phyloP scores from a whole-genome alignment of 768 basidiomycete species.

The Phylloporus sp. region DNA sequence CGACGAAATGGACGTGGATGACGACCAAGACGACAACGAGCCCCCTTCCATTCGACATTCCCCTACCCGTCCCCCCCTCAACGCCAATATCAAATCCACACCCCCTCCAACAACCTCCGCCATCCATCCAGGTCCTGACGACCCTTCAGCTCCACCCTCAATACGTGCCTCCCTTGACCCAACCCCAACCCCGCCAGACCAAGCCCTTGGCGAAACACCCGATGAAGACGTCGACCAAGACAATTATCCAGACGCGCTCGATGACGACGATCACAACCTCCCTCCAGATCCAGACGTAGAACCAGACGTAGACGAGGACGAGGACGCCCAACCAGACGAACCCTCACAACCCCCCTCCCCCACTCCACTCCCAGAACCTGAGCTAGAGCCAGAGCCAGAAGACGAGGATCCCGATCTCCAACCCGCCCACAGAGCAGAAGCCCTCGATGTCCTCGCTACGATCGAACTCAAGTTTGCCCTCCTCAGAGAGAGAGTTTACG shows the following conservation, averaged over 20 bases:
- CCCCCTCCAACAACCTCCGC: constrained; percentile 12
- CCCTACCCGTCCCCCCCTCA: constrained; percentile 17
- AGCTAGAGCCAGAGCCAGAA: constrained; percentile 26
- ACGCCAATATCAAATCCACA: constrained; percentile 6
- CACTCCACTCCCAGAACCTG: constrained; percentile 21
- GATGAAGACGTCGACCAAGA: constrained; percentile 29
- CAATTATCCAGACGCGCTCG: constrained; percentile 13
- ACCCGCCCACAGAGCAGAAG: constrained; percentile 79
- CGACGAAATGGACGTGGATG: constrained; percentile 29
- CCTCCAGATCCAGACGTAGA: constrained; percentile 15
- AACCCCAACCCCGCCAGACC: constrained; percentile 17
- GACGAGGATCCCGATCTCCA: constrained; percentile 66
- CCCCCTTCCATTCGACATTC: constrained; percentile 23
- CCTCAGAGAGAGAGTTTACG: constrained; percentile 78
- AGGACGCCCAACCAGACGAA: constrained; percentile 27
- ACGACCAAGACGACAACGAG: constrained; percentile 26
- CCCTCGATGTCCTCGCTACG: constrained; percentile 77
- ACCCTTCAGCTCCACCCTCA: constrained; percentile 17
- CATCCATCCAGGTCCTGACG: constrained; percentile 20
- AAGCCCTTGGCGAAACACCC: constrained; percentile 13
- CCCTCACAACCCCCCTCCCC: constrained; percentile 25
- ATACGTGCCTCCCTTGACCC: constrained; percentile 18
- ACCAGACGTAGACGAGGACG: constrained; percentile 31
- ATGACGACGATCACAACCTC: constrained; percentile 23
- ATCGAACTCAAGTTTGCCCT: constrained; percentile 94